Conservation (phyloP, 2,329 filamentous ascomycete genomes). For the Diaporthe sp. region DNA sequence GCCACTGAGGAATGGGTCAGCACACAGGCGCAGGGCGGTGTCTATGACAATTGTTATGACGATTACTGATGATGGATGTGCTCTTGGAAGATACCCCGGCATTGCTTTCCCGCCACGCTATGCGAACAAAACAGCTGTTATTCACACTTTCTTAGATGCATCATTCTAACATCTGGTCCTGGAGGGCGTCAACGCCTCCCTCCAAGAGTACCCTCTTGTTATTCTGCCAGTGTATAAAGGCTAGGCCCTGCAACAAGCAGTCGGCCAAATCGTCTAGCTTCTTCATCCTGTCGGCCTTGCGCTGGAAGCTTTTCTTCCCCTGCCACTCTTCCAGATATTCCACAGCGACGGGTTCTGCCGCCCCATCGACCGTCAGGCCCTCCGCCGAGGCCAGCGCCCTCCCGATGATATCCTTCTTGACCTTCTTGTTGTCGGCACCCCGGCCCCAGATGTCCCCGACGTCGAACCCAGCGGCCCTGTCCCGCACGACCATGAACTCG, state of each 20-base stretch:
- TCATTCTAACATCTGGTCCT: slow-evolving; percentile 40
- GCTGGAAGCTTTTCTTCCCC: slow-evolving; percentile 46
- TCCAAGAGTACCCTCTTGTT: slow-evolving; percentile 60
- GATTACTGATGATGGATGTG: slow-evolving; percentile 49
- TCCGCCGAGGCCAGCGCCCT: slow-evolving; percentile 61
- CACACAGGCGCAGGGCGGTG: slow-evolving; percentile 72
- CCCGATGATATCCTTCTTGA: slow-evolving; percentile 75
- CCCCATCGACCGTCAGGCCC: slow-evolving; percentile 47
- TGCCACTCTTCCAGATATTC: slow-evolving; percentile 49
- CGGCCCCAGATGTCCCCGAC: slow-evolving; percentile 50
- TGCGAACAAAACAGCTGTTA: neutral
- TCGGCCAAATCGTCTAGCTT: slow-evolving; percentile 89
- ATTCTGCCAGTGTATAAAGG: slow-evolving; percentile 82
- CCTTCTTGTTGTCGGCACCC: slow-evolving; percentile 63
- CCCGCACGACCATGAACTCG: slow-evolving; percentile 43
- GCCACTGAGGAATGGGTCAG: slow-evolving; percentile 74
- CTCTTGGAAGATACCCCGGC: slow-evolving; percentile 39
- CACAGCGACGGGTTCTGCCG: slow-evolving; percentile 53
- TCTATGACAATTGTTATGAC: slow-evolving; percentile 69
- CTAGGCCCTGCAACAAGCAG: slow-evolving; percentile 81
- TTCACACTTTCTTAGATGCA: neutral
- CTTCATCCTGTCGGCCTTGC: slow-evolving; percentile 48
- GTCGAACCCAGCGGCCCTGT: slow-evolving; percentile 19
- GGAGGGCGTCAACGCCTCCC: slow-evolving; percentile 49
- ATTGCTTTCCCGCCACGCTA: slow-evolving; percentile 4